A percentile compares a stretch with the other conserved stretches of the same genome.
These are phyloP conservation scores for Annulohypoxylon bovei DNA, from an alignment of 495 filamentous ascomycete species.

Conservation along the genomic window DNA sequence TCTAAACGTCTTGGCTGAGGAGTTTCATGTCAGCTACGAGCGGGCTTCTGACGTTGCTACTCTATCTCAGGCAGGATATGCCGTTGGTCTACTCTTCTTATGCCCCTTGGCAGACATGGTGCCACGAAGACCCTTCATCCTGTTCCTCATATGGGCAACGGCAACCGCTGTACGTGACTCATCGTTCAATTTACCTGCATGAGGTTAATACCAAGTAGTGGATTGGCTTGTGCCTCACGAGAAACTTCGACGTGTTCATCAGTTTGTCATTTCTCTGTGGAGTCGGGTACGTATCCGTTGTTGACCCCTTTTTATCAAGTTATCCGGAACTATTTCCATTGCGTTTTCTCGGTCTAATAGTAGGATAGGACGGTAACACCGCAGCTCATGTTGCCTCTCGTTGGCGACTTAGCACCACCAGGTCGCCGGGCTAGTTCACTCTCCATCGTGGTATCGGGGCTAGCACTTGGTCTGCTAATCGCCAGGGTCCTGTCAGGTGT, in stretches of 20 bases:
- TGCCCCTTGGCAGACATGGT: constrained; percentile 81
- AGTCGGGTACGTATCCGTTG: constrained; percentile 48
- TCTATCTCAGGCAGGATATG: constrained; percentile 83
- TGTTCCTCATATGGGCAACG: constrained; percentile 71
- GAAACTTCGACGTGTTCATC: constrained; percentile 68
- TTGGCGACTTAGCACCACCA: constrained; percentile 77
- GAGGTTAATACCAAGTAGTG: constrained; percentile 46
- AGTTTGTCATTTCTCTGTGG: constrained; percentile 72
- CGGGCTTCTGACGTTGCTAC: constrained; percentile 69
- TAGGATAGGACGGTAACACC: constrained; percentile 73
- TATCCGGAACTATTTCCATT: background rate
- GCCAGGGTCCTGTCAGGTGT: constrained; percentile 78
- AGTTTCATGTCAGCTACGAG: constrained; percentile 70
- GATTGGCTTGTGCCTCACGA: constrained; percentile 76
- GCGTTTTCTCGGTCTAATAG: constrained; percentile 2
- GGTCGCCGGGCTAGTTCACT: constrained; percentile 70
- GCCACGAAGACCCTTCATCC: constrained; percentile 71
- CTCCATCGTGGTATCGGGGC: constrained; percentile 74
- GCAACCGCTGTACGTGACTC: constrained; percentile 65
- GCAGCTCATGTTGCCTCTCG: constrained; percentile 81
- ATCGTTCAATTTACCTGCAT: background rate
- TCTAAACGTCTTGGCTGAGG: constrained; percentile 70
- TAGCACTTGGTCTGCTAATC: constrained; percentile 75
- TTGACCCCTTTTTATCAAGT: background rate
- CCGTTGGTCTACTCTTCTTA: constrained; percentile 74